Conservation (phyloP, 2,329 filamentous ascomycete genomes). For the Penicillium corylophilum region DNA sequence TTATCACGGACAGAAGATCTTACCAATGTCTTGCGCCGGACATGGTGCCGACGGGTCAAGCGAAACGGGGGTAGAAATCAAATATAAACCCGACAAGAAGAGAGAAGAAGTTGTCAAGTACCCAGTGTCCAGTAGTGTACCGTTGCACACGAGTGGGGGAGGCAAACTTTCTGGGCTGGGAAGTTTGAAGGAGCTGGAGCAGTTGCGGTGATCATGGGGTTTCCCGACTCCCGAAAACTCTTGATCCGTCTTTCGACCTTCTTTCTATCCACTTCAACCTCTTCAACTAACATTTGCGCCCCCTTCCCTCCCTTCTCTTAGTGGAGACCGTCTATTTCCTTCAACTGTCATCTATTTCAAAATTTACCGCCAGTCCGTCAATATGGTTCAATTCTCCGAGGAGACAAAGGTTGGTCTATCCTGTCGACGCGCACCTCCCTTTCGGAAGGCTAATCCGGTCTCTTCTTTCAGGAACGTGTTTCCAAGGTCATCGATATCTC, state of each 20-base stretch:
- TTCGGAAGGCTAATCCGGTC: constrained; percentile 4
- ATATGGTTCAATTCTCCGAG: constrained; percentile 73
- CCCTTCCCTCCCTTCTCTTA: constrained; percentile 1
- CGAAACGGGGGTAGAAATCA: not conserved
- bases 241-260: constrained; percentile 22
- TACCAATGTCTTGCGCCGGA: constrained; percentile 76
- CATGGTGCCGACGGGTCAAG: constrained; percentile 49
- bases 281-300: constrained; percentile 15
- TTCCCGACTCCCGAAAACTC: constrained; percentile 32
- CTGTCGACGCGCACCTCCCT: not conserved
- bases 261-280: constrained; percentile 11
- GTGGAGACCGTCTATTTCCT: not conserved
- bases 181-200: constrained; percentile 15
- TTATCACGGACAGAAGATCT: constrained; percentile 1
- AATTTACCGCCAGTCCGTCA: constrained; percentile 11
- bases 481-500: constrained; percentile 94
- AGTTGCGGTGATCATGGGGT: constrained; percentile 21
- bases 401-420: constrained; percentile 77
- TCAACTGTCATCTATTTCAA: not conserved
- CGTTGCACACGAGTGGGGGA: not conserved
- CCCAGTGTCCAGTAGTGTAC: not conserved
- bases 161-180: not conserved
- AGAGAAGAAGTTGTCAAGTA: not conserved
- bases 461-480: constrained; percentile 77
- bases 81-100: not conserved